Percentiles rank a stretch among this genome's conserved stretches.
These are phyloP conservation scores for Backusella psychrophila DNA, from an alignment of 192 early-diverging fungal species.

Conservation along the genomic window DNA sequence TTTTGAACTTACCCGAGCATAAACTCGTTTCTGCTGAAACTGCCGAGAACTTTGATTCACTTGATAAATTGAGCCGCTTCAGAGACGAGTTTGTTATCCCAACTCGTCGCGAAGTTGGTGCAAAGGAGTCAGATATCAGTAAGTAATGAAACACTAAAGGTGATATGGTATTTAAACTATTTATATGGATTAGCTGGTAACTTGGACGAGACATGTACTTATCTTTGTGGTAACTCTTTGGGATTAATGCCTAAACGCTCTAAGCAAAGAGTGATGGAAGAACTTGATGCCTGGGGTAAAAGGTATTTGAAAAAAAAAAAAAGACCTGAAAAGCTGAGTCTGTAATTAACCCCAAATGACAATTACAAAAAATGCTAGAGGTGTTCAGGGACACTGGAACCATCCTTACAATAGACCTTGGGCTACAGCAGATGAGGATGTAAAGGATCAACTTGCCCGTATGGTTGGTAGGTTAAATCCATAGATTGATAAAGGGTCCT, in stretches of 20 bases:
- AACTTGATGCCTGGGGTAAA: constrained; percentile 87
- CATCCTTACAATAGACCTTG: constrained; percentile 84
- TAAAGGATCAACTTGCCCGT: constrained; percentile 69
- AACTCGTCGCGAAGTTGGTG: constrained; percentile 39
- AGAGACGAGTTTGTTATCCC: constrained; percentile 70
- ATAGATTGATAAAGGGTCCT: neutral
- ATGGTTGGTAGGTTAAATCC: constrained; percentile 65
- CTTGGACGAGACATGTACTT: constrained; percentile 53
- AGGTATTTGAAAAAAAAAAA: constrained; percentile 37
- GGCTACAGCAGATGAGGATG: constrained; percentile 77
- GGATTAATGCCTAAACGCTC: constrained; percentile 80
- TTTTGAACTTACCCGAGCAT: neutral
- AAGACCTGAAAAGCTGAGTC: neutral
- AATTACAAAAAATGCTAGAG: constrained; percentile 38
- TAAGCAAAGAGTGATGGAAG: constrained; percentile 70
- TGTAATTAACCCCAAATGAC: neutral
- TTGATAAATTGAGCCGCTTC: constrained; percentile 50
- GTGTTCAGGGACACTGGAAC: constrained; percentile 86
- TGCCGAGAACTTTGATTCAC: constrained; percentile 49
- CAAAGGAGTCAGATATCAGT: neutral
- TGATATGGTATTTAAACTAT: neutral
- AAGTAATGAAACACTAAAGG: neutral
- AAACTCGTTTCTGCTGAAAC: constrained; percentile 24
- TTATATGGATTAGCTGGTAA: constrained; percentile 15
- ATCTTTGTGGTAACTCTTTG: constrained; percentile 95